These are phyloP conservation scores for Talaromyces sp. DNA, from an alignment of 2,329 filamentous ascomycete species.

Conservation along the genomic window DNA sequence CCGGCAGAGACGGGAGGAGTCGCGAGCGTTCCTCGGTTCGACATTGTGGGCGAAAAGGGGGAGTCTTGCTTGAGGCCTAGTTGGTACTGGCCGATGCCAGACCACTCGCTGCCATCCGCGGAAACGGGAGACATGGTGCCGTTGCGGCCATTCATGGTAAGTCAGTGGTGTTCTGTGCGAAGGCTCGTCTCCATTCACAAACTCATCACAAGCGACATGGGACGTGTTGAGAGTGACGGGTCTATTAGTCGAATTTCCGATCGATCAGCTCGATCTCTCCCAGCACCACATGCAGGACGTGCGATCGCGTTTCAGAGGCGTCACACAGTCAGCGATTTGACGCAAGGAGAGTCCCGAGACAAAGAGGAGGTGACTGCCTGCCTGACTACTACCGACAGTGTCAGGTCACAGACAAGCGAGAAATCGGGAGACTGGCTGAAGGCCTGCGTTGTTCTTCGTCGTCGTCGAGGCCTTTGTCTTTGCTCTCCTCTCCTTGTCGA, in stretches of 20 bases:
- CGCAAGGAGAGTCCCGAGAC: background rate
- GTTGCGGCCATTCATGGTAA: slow-evolving; percentile 63
- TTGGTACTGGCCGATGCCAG: slow-evolving; percentile 62
- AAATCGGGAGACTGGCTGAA: too few relatives aligned
- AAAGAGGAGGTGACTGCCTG: background rate
- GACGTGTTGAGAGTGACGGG: background rate
- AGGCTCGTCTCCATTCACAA: background rate
- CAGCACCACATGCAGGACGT: background rate
- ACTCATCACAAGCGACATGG: background rate
- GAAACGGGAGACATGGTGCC: slow-evolving; percentile 77
- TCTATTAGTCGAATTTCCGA: background rate
- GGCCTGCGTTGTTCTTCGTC: background rate
- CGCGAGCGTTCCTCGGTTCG: slow-evolving; percentile 48
- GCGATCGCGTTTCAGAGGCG: background rate
- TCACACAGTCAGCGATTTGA: background rate
- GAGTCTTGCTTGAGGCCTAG: slow-evolving; percentile 34
- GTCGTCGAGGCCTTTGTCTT: background rate
- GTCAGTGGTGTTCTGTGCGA: background rate
- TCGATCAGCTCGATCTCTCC: background rate
- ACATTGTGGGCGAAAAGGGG: slow-evolving; percentile 42
- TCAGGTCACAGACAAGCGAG: background rate
- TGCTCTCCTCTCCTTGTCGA: background rate
- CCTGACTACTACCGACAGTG: background rate
- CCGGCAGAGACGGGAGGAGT: slow-evolving; percentile 64
- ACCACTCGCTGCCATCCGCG: slow-evolving; percentile 77